Evolutionary conservation across 2,329 filamentous ascomycete genomes (phyloP).

Genomic region (Magnaporthiopsis poae): DNA sequence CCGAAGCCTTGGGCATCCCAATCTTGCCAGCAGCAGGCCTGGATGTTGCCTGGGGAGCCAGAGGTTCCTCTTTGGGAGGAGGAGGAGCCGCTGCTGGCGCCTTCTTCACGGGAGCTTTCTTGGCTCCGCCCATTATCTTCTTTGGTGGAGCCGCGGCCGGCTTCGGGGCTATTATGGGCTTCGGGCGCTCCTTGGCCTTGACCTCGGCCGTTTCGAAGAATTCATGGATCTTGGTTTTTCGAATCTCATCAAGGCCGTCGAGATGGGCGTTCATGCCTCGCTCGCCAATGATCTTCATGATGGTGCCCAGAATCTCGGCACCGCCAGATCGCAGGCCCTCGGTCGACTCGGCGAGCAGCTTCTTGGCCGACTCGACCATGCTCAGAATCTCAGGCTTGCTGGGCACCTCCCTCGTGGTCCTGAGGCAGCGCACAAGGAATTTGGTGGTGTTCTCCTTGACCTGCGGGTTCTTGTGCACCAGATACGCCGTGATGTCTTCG

Average conservation of each 20-base stretch:
- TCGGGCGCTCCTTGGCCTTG: slow-evolving; percentile 85
- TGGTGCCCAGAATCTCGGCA: slow-evolving; percentile 80
- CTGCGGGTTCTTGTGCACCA: slow-evolving; percentile 92
- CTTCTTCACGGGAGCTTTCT: slow-evolving; percentile 42
- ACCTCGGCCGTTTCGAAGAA: slow-evolving; percentile 75
- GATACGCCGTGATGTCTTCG: slow-evolving; percentile 77
- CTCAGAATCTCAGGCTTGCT: slow-evolving; percentile 71
- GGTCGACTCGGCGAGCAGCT: slow-evolving; percentile 79
- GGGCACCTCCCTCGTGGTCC: slow-evolving; percentile 73
- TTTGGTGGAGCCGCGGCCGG: slow-evolving; percentile 36
- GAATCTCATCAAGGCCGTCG: slow-evolving; percentile 87
- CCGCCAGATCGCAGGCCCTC: slow-evolving; percentile 78
- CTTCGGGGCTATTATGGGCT: slow-evolving; percentile 54
- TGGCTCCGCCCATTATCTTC: slow-evolving; percentile 30
- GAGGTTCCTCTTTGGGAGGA: slow-evolving; percentile 39
- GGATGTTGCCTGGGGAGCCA: slow-evolving; percentile 49
- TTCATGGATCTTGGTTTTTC: slow-evolving; percentile 92
- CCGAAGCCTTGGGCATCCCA: slow-evolving; percentile 43
- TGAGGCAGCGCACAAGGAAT: slow-evolving; percentile 81
- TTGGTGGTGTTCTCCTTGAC: slow-evolving; percentile 92
- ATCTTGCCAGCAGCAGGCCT: slow-evolving; percentile 42
- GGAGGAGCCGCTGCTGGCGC: slow-evolving; percentile 30
- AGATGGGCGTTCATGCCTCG: slow-evolving; percentile 87
- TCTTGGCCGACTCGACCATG: slow-evolving; percentile 82
- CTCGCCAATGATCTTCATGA: slow-evolving; percentile 99